phyloP scores from a whole-genome alignment of 208 protist genomes.

The Tritrichomonas foetus region DNA sequence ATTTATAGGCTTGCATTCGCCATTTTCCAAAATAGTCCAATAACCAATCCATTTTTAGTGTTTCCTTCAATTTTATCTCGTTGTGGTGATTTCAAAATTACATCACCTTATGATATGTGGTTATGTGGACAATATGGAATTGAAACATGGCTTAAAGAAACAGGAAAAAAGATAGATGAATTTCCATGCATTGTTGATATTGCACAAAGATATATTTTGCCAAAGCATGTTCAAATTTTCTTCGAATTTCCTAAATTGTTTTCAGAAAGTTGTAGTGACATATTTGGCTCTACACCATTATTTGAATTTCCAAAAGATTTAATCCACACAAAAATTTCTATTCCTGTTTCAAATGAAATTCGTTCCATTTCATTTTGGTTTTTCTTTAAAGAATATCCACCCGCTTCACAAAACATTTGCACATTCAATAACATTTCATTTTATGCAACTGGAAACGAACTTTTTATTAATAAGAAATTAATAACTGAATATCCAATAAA shows the following conservation, averaged over 20 bases:
- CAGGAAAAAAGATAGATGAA: not conserved
- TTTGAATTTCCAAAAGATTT: not conserved
- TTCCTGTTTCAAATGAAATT: not conserved
- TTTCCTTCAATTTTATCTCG: not conserved
- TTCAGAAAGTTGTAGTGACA: not conserved
- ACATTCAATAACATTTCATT: not conserved
- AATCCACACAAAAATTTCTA: not conserved
- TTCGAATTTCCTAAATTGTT: not conserved
- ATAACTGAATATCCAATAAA: not conserved
- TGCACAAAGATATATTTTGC: not conserved
- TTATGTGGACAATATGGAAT: slow-evolving; percentile 5
- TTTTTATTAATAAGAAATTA: not conserved
- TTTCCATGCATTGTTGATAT: not conserved
- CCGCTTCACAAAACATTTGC: not conserved
- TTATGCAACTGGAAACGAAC: not conserved
- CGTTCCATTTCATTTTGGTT: slow-evolving; percentile 9
- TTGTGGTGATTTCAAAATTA: not conserved
- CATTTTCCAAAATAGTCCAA: not conserved
- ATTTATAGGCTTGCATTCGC: not conserved
- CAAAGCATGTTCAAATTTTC: not conserved
- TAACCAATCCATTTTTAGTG: not conserved
- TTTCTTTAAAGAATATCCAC: not conserved
- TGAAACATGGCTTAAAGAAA: not conserved
- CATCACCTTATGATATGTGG: not conserved
- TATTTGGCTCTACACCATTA: not conserved